Percentiles rank a stretch among this genome's conserved stretches.
Evolutionary conservation across 108 stramenopile genomes (phyloP).

Genomic region (Nitzschia palea): DNA sequence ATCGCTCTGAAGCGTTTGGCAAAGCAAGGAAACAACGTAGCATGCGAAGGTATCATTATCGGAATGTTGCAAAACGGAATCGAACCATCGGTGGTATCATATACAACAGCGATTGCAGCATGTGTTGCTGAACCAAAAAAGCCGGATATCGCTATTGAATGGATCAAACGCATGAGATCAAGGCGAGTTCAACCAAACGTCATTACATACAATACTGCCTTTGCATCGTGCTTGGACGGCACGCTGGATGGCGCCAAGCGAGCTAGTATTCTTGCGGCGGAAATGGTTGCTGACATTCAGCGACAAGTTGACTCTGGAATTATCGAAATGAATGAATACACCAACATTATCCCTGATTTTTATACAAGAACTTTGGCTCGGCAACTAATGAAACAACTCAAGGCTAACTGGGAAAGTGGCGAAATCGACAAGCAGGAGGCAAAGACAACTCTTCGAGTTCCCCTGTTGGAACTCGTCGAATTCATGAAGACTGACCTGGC

Average conservation of each 20-base stretch:
- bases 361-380: conserved; percentile 74
- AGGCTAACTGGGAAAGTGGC: conserved; percentile 66
- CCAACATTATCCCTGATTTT: conserved; percentile 67
- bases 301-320: conserved; percentile 47
- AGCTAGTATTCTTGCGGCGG: conserved; percentile 67
- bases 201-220: conserved; percentile 84
- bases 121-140: conserved; percentile 70
- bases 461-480: conserved; percentile 74
- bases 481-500: conserved; percentile 56
- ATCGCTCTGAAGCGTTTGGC: conserved; percentile 90
- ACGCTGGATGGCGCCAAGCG: conserved; percentile 68
- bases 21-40: conserved; percentile 64
- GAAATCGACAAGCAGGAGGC: conserved; percentile 82
- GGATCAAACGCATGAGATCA: conserved; percentile 83
- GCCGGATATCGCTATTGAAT: conserved; percentile 63
- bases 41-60: conserved; percentile 84
- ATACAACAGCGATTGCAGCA: conserved; percentile 87
- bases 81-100: conserved; percentile 85
- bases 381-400: conserved; percentile 71
- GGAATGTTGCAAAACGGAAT: conserved; percentile 82
- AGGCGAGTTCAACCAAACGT: conserved; percentile 76
- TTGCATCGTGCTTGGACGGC: conserved; percentile 84
- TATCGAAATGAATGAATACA: conserved; percentile 55
- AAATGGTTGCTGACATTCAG: conserved; percentile 72
- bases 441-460: conserved; percentile 60